These are phyloP conservation scores for Antitrichia curtipendula DNA, from an alignment of 225 moss, liverwort and hornwort species.

Conservation along the genomic window DNA sequence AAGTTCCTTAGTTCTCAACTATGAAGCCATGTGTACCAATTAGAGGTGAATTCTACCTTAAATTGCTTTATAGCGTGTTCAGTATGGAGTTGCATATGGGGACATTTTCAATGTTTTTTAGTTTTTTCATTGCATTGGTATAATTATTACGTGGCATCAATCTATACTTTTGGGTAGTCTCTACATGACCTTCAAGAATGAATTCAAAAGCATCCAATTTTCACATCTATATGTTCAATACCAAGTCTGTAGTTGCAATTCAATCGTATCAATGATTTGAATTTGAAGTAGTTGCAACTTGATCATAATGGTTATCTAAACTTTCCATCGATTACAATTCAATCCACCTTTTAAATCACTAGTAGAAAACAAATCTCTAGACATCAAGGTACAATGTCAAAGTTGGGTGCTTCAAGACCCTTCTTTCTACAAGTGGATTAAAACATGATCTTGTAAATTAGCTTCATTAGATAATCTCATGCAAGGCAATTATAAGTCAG, in stretches of 20 bases:
- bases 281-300: not conserved
- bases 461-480: not conserved
- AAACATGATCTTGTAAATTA: not conserved
- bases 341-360: not conserved
- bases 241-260: not conserved
- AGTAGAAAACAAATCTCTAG: not conserved
- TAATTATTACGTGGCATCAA: not conserved
- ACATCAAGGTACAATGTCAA: not conserved
- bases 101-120: not conserved
- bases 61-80: not conserved
- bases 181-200: not conserved
- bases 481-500: not conserved
- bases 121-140: not conserved
- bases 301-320: not conserved
- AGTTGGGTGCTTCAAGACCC: not conserved
- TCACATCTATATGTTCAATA: not conserved
- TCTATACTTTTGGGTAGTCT: not conserved
- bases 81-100: rapidly evolving
- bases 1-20: not conserved
- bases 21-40: not conserved
- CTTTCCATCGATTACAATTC: not conserved
- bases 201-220: not conserved
- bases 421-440: not conserved
- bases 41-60: too few species aligned
- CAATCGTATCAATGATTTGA: not conserved